A percentile compares a stretch with the other conserved stretches of the same genome.
Evolutionary conservation across 208 protist genomes (phyloP).

Genomic region (Leishmania tarentolae): DNA sequence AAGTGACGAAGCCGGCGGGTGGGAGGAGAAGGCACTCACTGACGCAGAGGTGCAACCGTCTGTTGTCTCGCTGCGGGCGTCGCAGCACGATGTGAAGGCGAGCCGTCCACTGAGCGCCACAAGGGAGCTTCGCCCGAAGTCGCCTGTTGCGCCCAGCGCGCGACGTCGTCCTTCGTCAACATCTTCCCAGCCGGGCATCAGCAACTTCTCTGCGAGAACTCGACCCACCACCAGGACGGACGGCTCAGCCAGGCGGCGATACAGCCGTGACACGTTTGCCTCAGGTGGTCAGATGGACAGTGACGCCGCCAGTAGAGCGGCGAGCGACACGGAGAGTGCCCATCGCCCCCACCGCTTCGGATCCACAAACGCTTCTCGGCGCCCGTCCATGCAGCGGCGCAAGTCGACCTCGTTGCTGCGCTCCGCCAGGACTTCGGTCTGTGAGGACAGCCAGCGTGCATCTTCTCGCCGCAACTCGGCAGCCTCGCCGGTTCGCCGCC

Average conservation of each 20-base stretch:
- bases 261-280: background rate
- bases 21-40: background rate
- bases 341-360: background rate
- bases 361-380: background rate
- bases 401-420: background rate
- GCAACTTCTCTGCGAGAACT: background rate
- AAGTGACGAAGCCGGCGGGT: background rate
- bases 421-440: background rate
- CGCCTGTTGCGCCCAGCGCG: background rate
- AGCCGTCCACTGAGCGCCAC: background rate
- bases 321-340: background rate
- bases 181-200: background rate
- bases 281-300: background rate
- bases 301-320: no score
- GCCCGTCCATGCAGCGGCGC: conserved; percentile 8
- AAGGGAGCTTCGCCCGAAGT: background rate
- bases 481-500: conserved; percentile 1
- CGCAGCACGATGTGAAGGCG: background rate
- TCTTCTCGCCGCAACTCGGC: background rate
- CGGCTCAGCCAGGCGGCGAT: background rate
- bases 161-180: background rate
- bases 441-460: background rate
- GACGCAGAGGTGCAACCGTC: background rate
- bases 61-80: background rate
- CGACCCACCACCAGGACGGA: background rate